phyloP scores from a whole-genome alignment of 1,139 yeast species.

The Protomyces gravidus region DNA sequence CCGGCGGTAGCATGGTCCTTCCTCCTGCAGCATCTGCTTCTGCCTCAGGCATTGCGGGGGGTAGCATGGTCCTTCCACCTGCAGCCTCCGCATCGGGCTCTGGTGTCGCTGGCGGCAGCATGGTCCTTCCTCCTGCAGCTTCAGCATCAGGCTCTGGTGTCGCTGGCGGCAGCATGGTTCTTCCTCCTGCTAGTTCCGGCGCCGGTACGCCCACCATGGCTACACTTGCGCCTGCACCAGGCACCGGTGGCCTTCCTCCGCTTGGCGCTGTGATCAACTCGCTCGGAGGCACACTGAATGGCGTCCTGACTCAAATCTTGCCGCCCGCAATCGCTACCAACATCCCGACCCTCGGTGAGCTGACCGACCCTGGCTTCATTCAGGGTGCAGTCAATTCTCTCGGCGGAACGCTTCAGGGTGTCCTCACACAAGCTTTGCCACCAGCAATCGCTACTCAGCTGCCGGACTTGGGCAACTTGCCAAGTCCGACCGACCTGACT shows the following conservation, averaged over 20 bases:
- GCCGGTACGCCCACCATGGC: not conserved
- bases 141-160: not conserved
- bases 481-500: not conserved
- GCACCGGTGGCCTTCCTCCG: not conserved
- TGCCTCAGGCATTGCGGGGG: not conserved
- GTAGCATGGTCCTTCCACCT: not conserved
- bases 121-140: conserved; percentile 1
- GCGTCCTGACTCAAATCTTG: not conserved
- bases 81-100: not conserved
- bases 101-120: not conserved
- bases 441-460: not conserved
- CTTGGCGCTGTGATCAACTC: not conserved
- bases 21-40: not conserved
- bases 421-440: not conserved
- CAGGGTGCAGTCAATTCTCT: not conserved
- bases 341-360: not conserved
- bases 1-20: not conserved
- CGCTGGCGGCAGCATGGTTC: not conserved
- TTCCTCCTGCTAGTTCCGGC: not conserved
- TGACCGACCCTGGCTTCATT: not conserved
- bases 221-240: not conserved
- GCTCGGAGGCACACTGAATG: not conserved
- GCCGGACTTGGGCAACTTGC: not conserved
- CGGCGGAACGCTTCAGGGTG: not conserved
- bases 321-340: conserved; percentile 1